Percentiles rank a stretch among this genome's conserved stretches.
Evolutionary conservation across 495 filamentous ascomycete genomes (phyloP).

Genomic region (Podospora pseudocomata): DNA sequence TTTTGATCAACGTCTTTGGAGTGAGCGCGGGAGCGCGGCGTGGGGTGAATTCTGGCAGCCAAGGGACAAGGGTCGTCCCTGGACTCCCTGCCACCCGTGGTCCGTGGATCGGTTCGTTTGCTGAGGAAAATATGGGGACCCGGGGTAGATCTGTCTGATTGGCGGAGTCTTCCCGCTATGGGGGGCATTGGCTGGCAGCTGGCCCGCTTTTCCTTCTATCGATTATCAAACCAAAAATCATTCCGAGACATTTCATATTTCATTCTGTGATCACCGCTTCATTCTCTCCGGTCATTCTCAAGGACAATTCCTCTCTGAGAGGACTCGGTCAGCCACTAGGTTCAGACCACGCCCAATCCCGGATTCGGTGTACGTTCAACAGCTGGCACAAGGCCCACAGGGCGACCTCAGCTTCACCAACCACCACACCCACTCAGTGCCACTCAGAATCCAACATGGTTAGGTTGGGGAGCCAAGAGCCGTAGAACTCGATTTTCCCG

Average conservation of each 20-base stretch:
- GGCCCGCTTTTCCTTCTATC: conserved; percentile 2
- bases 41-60: conserved; percentile 16
- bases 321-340: not conserved
- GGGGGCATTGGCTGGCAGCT: not conserved
- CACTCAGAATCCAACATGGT: not conserved
- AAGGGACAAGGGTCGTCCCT: conserved; percentile 13
- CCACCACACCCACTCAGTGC: not conserved
- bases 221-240: conserved; percentile 10
- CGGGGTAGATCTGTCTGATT: conserved; percentile 13
- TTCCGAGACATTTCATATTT: conserved; percentile 10
- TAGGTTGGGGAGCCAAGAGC: not conserved
- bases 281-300: not conserved
- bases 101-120: not conserved
- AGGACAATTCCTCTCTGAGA: not conserved
- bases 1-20: not conserved
- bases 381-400: not conserved
- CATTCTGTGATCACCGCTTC: not conserved
- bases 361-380: not conserved
- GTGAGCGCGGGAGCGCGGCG: conserved; percentile 14
- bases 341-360: not conserved
- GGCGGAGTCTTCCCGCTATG: conserved; percentile 6
- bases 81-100: not conserved
- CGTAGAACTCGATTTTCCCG: not conserved
- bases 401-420: not conserved
- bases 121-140: conserved; percentile 16